phyloP scores from a whole-genome alignment of 164 flowering plant genomes.

The Sextonia rubra region DNA sequence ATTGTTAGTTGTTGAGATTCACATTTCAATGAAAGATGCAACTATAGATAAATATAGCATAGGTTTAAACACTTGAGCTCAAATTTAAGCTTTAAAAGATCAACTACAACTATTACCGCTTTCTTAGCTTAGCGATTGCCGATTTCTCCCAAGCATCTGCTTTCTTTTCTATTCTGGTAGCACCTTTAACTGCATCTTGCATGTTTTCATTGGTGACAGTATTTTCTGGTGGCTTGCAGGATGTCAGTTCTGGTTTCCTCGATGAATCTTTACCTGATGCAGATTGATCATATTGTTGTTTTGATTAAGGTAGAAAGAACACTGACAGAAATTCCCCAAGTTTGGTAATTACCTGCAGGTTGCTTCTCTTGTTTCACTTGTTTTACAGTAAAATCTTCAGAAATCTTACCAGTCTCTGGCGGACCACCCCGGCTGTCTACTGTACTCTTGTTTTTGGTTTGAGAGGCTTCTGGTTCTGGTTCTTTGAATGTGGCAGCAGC shows the following conservation, averaged over 20 bases:
- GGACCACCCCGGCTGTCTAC: conserved; percentile 7
- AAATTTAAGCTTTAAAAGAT: neutral
- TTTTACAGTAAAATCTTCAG: conserved; percentile 15
- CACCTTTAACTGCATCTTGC: conserved; percentile 13
- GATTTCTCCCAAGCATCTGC: conserved; percentile 65
- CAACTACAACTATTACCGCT: conserved; percentile 31
- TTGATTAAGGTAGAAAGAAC: neutral
- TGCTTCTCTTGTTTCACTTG: conserved; percentile 17
- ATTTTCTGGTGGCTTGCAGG: neutral
- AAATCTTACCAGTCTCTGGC: conserved; percentile 15
- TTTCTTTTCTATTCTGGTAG: conserved; percentile 18
- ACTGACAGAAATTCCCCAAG: neutral
- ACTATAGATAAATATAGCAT: neutral
- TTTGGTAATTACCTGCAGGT: conserved; percentile 3
- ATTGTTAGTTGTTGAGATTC: conserved; percentile 5
- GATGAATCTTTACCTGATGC: conserved; percentile 30
- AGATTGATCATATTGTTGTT: neutral
- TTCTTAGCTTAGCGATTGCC: conserved; percentile 39
- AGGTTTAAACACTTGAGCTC: neutral
- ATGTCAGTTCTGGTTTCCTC: conserved; percentile 22
- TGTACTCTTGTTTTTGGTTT: conserved; percentile 22
- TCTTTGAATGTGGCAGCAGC: conserved; percentile 30
- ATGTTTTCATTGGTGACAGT: conserved; percentile 2
- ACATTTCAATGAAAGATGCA: neutral
- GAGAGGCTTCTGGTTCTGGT: conserved; percentile 12